These are phyloP conservation scores for Combretum micranthum DNA, from an alignment of 345 rosid species.

Conservation along the genomic window DNA sequence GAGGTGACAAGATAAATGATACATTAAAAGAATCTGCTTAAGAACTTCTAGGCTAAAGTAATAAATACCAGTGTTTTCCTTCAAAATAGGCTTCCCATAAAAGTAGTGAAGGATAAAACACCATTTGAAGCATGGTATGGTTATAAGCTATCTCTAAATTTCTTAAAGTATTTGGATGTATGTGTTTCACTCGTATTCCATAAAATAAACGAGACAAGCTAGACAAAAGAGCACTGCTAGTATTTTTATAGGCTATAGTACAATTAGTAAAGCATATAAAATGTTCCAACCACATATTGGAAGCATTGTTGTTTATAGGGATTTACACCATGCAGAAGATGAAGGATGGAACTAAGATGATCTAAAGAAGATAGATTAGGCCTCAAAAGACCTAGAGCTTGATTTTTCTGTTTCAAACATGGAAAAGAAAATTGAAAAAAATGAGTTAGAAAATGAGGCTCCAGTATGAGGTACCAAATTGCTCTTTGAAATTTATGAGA, in stretches of 20 bases:
- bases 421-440: no score
- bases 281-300: not conserved
- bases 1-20: not conserved
- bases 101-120: not conserved
- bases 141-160: not conserved
- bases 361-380: not conserved
- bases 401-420: not conserved
- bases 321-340: not conserved
- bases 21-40: not conserved
- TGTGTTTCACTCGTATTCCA: slow-evolving; percentile 1
- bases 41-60: slow-evolving; percentile 9
- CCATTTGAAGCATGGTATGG: slow-evolving; percentile 1
- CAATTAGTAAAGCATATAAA: slow-evolving; percentile 10
- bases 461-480: not conserved
- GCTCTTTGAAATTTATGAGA: slow-evolving; percentile 1
- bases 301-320: slow-evolving; percentile 1
- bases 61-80: not conserved
- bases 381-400: slow-evolving; percentile 6
- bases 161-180: not conserved
- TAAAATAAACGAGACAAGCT: no score
- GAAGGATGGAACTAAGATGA: not conserved
- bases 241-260: no score
- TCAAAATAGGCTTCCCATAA: not conserved
- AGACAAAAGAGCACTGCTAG: no score
- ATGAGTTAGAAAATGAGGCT: not conserved